Conservation (phyloP, 129 eudicot genomes). For the Logfia minima region DNA sequence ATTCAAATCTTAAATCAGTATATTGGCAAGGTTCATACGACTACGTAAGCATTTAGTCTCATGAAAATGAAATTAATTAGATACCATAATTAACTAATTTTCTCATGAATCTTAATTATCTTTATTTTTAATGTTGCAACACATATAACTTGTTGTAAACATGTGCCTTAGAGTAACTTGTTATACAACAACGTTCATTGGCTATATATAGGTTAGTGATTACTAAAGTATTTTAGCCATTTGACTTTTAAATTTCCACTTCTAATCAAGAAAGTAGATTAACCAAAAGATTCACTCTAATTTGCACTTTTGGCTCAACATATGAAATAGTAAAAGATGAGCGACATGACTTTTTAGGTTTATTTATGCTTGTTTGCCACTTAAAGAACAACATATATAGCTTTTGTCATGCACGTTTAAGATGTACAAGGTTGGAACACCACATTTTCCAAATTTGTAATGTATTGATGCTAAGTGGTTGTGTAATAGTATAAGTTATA, state of each 20-base stretch:
- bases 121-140: not conserved
- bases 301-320: not conserved
- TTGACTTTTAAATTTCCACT: not conserved
- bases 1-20: not conserved
- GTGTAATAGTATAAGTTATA: not conserved
- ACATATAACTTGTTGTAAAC: not conserved
- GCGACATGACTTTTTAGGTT: not conserved
- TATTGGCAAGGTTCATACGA: slow-evolving; percentile 5
- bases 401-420: not conserved
- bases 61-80: slow-evolving; percentile 1
- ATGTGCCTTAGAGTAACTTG: not conserved
- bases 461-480: not conserved
- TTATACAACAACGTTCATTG: not conserved
- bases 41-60: slow-evolving; percentile 13
- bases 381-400: not conserved
- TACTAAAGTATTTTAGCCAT: not conserved
- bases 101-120: not conserved
- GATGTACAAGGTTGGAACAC: not conserved
- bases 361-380: not conserved
- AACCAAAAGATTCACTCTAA: not conserved
- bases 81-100: not conserved
- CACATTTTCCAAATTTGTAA: not conserved
- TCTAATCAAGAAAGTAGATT: not conserved
- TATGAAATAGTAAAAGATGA: not conserved
- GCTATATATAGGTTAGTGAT: not conserved